These are phyloP conservation scores for Arctium lappa DNA, from an alignment of 129 eudicot species.

Conservation along the genomic window DNA sequence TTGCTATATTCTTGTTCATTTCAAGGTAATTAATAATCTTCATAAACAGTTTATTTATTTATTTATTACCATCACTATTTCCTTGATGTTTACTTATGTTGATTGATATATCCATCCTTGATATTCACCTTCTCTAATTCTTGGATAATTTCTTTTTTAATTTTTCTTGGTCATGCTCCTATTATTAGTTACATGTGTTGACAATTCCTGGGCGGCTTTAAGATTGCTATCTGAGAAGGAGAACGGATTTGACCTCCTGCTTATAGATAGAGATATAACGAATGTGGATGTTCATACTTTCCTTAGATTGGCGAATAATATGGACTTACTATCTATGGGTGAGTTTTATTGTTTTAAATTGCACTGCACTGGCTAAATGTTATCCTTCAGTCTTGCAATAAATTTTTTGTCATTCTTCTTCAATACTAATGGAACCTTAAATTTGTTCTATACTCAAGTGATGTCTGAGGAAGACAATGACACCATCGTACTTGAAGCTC, in stretches of 20 bases:
- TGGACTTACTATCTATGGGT: conserved; percentile 26
- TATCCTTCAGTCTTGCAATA: background rate
- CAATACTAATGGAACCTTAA: background rate
- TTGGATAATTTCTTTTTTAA: background rate
- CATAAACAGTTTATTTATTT: background rate
- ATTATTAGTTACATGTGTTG: conserved; percentile 27
- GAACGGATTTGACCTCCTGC: conserved; percentile 22
- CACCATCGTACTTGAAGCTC: conserved; percentile 5
- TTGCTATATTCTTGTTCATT: conserved; percentile 25
- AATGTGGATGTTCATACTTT: conserved; percentile 24
- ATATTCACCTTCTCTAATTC: background rate
- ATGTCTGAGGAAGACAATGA: conserved; percentile 21
- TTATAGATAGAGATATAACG: conserved; percentile 16
- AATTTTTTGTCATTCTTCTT: background rate
- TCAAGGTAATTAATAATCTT: conserved; percentile 27
- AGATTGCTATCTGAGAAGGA: conserved; percentile 13
- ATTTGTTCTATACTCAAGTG: conserved; percentile 10
- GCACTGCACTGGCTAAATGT: background rate
- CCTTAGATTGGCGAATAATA: conserved; percentile 16
- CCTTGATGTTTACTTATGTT: too few species aligned
- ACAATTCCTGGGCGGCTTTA: conserved; percentile 23
- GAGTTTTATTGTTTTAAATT: background rate
- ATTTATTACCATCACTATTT: too few species aligned
- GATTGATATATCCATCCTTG: background rate
- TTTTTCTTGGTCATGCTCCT: background rate